Percentiles rank a stretch among this genome's conserved stretches.
These are phyloP conservation scores for Gelatoporia subvermispora DNA, from an alignment of 768 basidiomycete genomes.

Conservation along the genomic window DNA sequence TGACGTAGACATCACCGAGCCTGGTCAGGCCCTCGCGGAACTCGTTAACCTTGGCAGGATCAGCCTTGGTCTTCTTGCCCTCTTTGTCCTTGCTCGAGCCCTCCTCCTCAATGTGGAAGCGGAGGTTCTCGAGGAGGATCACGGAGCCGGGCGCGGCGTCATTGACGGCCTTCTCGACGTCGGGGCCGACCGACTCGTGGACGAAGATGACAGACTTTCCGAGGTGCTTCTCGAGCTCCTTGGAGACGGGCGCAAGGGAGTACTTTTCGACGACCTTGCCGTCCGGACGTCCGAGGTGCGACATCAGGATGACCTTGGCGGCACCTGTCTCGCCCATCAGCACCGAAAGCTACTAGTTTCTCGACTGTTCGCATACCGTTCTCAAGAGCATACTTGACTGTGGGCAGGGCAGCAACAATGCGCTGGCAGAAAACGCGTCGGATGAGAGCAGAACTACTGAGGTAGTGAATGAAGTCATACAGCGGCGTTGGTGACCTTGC, in stretches of 20 bases:
- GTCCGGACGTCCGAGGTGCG: slow-evolving; percentile 95
- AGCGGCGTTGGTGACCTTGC: slow-evolving; percentile 93
- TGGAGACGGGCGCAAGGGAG: slow-evolving; percentile 83
- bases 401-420: slow-evolving; percentile 94
- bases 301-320: slow-evolving; percentile 86
- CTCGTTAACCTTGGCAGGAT: slow-evolving; percentile 67
- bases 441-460: slow-evolving; percentile 3
- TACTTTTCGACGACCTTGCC: slow-evolving; percentile 86
- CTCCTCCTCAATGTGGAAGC: slow-evolving; percentile 98
- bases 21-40: slow-evolving; percentile 87
- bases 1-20: slow-evolving; percentile 95
- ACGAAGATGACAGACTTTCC: slow-evolving; percentile 74
- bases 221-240: slow-evolving; percentile 73
- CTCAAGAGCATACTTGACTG: slow-evolving; percentile 88
- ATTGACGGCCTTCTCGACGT: slow-evolving; percentile 76
- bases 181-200: slow-evolving; percentile 78
- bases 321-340: slow-evolving; percentile 49
- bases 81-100: slow-evolving; percentile 91
- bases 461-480: slow-evolving; percentile 43
- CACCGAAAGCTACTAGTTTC: background rate
- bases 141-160: slow-evolving; percentile 61
- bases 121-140: slow-evolving; percentile 93
- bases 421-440: slow-evolving; percentile 47
- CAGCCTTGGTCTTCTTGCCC: slow-evolving; percentile 92
- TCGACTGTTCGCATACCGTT: slow-evolving; percentile 49